These are phyloP conservation scores for Fonsecaea nubica DNA, from an alignment of 2,329 filamentous ascomycete genomes.

Conservation along the genomic window DNA sequence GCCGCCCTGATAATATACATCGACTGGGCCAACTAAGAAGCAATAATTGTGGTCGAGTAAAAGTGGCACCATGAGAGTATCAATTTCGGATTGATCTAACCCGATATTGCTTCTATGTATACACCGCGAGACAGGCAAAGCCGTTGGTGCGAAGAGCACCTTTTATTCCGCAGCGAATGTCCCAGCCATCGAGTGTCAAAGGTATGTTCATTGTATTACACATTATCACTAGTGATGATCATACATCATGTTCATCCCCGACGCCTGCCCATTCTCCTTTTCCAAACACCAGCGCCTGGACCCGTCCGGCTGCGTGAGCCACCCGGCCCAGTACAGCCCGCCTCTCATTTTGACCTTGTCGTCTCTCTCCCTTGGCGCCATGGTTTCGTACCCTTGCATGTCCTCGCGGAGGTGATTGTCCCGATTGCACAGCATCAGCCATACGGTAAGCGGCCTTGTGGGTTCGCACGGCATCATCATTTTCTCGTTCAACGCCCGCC, in stretches of 20 bases:
- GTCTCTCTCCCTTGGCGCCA: constrained; percentile 6
- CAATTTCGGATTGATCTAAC: not conserved
- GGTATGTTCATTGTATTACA: not conserved
- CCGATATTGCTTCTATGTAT: not conserved
- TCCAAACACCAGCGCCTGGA: constrained; percentile 18
- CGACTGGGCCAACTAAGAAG: not conserved
- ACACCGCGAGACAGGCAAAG: not conserved
- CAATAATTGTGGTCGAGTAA: not conserved
- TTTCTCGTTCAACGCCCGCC: constrained; percentile 22
- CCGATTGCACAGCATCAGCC: constrained; percentile 29
- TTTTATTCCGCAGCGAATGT: not conserved
- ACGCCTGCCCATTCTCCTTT: constrained; percentile 12
- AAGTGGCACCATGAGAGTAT: not conserved
- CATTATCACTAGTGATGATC: not conserved
- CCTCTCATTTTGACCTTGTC: constrained; percentile 12
- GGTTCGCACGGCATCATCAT: constrained; percentile 29
- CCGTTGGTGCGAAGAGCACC: not conserved
- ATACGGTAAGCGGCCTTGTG: constrained; percentile 26
- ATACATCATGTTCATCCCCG: constrained; percentile 15
- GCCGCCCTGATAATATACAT: not conserved
- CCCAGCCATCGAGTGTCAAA: not conserved
- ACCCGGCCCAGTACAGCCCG: constrained; percentile 22
- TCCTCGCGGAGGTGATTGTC: constrained; percentile 21
- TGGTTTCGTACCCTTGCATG: constrained; percentile 14
- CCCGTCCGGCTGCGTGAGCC: constrained; percentile 20